Percentiles rank a stretch among this genome's conserved stretches.
Conservation (phyloP, 139 green algal species). For the Bryopsis sp. region DNA sequence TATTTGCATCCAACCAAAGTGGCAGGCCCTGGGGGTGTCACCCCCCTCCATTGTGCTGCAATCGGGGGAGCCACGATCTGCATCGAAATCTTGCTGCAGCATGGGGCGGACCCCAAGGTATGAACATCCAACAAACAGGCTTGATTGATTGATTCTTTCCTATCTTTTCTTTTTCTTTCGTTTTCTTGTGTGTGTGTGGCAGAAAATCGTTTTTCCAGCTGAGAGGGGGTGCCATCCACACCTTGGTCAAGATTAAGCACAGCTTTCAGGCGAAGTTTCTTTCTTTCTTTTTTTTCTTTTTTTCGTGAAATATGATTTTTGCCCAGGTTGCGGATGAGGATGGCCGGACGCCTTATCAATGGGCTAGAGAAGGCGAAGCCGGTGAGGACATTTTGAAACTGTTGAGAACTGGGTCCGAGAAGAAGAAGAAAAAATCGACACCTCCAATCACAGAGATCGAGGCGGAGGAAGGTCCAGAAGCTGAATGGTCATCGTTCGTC, state of each 20-base stretch:
- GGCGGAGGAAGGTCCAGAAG: not conserved
- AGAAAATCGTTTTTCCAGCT: too few species aligned
- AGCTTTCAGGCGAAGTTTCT: too few species aligned
- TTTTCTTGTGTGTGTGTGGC: too few species aligned
- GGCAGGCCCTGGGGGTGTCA: conserved; percentile 7
- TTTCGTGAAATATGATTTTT: too few species aligned
- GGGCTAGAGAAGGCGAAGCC: not conserved
- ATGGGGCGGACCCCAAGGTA: conserved; percentile 12
- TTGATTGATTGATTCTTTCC: too few species aligned
- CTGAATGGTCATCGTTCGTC: not conserved
- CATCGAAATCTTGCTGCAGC: conserved; percentile 33
- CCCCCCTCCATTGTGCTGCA: conserved; percentile 13
- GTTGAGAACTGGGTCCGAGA: not conserved
- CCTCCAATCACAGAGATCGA: conserved; percentile 6
- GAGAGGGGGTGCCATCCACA: too few species aligned
- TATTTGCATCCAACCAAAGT: not conserved
- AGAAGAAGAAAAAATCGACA: not conserved
- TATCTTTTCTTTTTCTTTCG: too few species aligned
- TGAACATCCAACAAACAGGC: too few species aligned
- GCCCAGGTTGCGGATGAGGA: conserved; percentile 14
- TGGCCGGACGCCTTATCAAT: conserved; percentile 13
- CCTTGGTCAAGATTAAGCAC: too few species aligned
- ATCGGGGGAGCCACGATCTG: conserved; percentile 12
- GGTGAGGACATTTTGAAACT: conserved; percentile 1
- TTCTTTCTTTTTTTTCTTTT: too few species aligned